These are phyloP conservation scores for Medicago ruthenica DNA, from an alignment of 306 rosid species.

Conservation along the genomic window DNA sequence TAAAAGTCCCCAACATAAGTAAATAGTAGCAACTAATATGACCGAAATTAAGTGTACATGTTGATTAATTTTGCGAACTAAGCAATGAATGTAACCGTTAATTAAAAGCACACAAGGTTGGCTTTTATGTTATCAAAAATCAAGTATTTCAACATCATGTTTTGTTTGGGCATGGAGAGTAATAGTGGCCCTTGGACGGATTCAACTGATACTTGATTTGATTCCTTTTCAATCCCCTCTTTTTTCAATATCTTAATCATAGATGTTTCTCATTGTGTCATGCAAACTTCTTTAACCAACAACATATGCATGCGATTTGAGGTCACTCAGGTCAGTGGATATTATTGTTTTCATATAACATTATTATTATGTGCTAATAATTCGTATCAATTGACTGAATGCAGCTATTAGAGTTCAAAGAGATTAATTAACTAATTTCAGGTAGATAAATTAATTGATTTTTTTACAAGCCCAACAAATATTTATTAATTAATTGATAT, in stretches of 20 bases:
- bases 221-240: constrained; percentile 38
- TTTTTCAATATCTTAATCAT: constrained; percentile 58
- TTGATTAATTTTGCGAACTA: constrained; percentile 6
- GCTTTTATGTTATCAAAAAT: constrained; percentile 39
- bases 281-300: constrained; percentile 31
- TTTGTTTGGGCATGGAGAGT: constrained; percentile 60
- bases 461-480: no score
- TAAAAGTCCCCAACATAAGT: constrained; percentile 37
- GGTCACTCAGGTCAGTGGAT: constrained; percentile 17
- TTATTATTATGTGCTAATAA: constrained; percentile 31
- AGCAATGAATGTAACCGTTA: constrained; percentile 22
- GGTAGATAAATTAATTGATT: no score
- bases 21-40: constrained; percentile 3
- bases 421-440: neutral
- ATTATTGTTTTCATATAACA: constrained; percentile 34
- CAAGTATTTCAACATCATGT: constrained; percentile 50
- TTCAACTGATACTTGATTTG: constrained; percentile 50
- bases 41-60: neutral
- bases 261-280: constrained; percentile 40
- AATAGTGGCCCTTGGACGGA: constrained; percentile 38
- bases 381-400: no score
- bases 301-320: constrained; percentile 42
- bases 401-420: neutral
- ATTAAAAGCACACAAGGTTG: constrained; percentile 43
- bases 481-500: no score